phyloP scores from a whole-genome alignment of 306 rosid species.

The Geum urbanum region DNA sequence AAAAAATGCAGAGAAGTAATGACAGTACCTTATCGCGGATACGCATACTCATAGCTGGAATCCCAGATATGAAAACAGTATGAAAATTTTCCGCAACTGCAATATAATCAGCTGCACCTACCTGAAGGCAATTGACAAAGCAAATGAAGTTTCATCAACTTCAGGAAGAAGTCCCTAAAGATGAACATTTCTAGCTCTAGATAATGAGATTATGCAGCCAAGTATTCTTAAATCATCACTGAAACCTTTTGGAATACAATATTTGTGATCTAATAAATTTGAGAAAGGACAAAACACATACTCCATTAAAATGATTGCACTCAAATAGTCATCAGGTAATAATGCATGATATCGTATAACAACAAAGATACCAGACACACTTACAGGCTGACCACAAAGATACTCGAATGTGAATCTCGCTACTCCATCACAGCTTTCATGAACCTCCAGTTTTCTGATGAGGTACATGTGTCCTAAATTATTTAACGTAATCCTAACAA shows the following conservation, averaged over 20 bases:
- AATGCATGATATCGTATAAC: not conserved
- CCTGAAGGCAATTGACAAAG: slow-evolving; percentile 43
- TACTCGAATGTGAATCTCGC: slow-evolving; percentile 80
- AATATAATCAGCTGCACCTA: slow-evolving; percentile 98
- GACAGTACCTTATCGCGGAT: slow-evolving; percentile 77
- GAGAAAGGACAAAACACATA: not conserved
- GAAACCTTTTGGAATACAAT: not conserved
- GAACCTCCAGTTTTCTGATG: slow-evolving; percentile 72
- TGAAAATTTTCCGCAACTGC: slow-evolving; percentile 92
- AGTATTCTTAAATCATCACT: not conserved
- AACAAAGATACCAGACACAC: not conserved
- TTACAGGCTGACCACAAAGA: slow-evolving; percentile 76
- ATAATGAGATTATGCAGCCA: not conserved
- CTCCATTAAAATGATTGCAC: not conserved
- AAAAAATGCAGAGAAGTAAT: not conserved
- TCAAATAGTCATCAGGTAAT: not conserved
- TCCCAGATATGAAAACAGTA: slow-evolving; percentile 76
- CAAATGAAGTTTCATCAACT: not conserved
- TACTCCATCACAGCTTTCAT: slow-evolving; percentile 75
- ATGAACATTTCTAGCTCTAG: not conserved
- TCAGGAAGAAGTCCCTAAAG: not conserved
- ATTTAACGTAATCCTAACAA: slow-evolving; percentile 2
- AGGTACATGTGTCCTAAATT: slow-evolving; percentile 23
- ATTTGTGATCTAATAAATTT: not conserved
- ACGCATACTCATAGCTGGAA: slow-evolving; percentile 93